Evolutionary conservation across 2,329 filamentous ascomycete genomes (phyloP).

Genomic region (Penicillium sp.): DNA sequence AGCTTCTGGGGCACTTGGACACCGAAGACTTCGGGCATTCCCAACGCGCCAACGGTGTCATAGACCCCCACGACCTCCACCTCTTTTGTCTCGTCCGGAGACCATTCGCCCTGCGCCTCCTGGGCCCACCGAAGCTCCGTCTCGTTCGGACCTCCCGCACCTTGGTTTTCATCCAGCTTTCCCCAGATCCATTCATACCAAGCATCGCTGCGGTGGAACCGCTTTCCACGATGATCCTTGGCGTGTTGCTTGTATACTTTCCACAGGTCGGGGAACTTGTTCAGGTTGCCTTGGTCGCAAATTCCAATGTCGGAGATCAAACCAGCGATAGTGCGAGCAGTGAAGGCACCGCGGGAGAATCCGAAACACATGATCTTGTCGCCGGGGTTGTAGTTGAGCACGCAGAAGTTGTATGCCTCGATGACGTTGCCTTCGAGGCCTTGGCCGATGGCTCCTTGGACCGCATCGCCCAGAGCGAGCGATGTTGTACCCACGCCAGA

Average conservation of each 20-base stretch:
- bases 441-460: conserved; percentile 24
- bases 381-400: conserved; percentile 18
- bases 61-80: conserved; percentile 34
- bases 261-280: conserved; percentile 22
- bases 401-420: conserved; percentile 23
- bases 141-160: conserved; percentile 10
- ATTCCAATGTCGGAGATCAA: conserved; percentile 22
- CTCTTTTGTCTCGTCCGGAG: conserved; percentile 14
- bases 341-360: conserved; percentile 21
- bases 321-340: conserved; percentile 21
- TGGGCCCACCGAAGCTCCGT: conserved; percentile 10
- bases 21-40: conserved; percentile 28
- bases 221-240: conserved; percentile 11
- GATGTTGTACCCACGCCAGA: conserved; percentile 33
- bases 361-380: conserved; percentile 25
- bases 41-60: conserved; percentile 35
- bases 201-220: conserved; percentile 19
- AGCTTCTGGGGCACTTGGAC: conserved; percentile 15
- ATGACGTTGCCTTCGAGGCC: conserved; percentile 21
- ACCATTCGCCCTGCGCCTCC: conserved; percentile 12
- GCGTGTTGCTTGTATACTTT: conserved; percentile 13
- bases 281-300: conserved; percentile 16
- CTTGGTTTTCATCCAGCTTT: conserved; percentile 19
- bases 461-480: conserved; percentile 21
- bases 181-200: conserved; percentile 23